Evolutionary conservation across 208 protist species (phyloP).

Genomic region (Porcisia hertigi): DNA sequence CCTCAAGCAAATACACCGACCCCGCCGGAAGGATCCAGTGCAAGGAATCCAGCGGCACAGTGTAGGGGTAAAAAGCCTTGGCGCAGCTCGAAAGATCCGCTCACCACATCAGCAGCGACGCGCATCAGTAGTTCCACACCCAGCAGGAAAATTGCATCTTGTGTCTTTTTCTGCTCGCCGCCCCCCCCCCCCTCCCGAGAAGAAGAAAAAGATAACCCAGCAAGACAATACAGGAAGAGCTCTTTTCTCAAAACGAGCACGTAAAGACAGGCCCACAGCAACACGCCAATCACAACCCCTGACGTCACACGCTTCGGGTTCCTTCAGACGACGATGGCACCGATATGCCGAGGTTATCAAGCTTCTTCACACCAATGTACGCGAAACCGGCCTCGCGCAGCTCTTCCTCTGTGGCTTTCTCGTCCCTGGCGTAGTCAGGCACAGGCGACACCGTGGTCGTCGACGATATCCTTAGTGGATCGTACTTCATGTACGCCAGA

Average conservation of each 20-base stretch:
- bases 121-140: neutral
- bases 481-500: conserved; percentile 56
- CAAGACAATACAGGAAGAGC: neutral
- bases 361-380: conserved; percentile 77
- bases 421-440: conserved; percentile 78
- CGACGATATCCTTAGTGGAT: conserved; percentile 52
- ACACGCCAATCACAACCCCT: too few species aligned
- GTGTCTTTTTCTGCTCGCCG: too few species aligned
- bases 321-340: neutral
- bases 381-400: conserved; percentile 75
- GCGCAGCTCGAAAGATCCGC: neutral
- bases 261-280: too few species aligned
- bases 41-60: neutral
- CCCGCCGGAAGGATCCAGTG: neutral
- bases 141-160: neutral
- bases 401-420: conserved; percentile 82
- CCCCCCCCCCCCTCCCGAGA: neutral
- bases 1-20: neutral
- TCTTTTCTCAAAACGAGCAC: too few species aligned
- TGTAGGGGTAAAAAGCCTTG: too few species aligned
- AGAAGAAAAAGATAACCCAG: neutral
- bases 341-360: conserved; percentile 69
- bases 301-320: neutral
- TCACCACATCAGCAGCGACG: neutral
- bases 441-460: conserved; percentile 68